Conservation (phyloP, 2,329 filamentous ascomycete genomes). For the Emergomyces orientalis region DNA sequence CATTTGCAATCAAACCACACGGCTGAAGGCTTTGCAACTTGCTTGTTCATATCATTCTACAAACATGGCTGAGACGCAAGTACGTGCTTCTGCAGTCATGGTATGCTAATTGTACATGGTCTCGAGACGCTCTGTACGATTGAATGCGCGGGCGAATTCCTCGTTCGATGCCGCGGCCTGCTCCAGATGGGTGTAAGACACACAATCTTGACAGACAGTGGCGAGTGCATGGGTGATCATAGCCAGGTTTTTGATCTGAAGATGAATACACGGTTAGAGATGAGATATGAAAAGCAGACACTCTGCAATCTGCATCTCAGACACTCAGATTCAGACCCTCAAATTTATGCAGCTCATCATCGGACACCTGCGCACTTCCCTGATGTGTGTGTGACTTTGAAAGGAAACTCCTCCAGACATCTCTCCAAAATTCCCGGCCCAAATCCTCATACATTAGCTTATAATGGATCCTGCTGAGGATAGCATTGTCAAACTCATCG, state of each 20-base stretch:
- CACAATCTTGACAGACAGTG: not conserved
- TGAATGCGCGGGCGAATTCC: not conserved
- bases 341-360: not conserved
- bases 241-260: constrained; percentile 12
- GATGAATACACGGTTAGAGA: not conserved
- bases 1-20: no score
- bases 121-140: no score
- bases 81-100: not conserved
- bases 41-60: no score
- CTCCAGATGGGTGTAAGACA: constrained; percentile 9
- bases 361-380: constrained; percentile 12
- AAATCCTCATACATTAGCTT: constrained; percentile 26
- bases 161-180: constrained; percentile 8
- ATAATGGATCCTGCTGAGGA: constrained; percentile 28
- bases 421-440: constrained; percentile 16
- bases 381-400: constrained; percentile 14
- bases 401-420: constrained; percentile 26
- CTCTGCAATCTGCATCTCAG: no score
- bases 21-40: no score
- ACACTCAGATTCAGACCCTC: no score
- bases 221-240: constrained; percentile 9
- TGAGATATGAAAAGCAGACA: no score
- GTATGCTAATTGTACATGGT: constrained; percentile 3
- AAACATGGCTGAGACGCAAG: no score
- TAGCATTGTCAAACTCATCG: constrained; percentile 29